A percentile compares a stretch with the other conserved stretches of the same genome.
phyloP scores from a whole-genome alignment of 2,329 filamentous ascomycete species.

The Fusarium piperis region DNA sequence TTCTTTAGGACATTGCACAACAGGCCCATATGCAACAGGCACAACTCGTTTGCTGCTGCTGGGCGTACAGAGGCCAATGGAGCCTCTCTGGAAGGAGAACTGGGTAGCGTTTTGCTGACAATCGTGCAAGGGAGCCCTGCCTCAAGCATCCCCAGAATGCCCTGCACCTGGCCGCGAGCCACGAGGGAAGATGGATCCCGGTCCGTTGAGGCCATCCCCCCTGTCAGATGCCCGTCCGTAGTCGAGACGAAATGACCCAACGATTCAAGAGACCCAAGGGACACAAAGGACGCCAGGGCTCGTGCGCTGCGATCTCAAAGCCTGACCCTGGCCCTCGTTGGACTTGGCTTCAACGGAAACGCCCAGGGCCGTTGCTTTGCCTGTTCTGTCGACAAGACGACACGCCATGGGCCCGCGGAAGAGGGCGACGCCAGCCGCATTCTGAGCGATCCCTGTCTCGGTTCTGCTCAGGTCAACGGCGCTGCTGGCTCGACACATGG shows the following conservation, averaged over 20 bases:
- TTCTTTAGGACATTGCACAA: not conserved
- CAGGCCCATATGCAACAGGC: not conserved
- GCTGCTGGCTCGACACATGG: constrained; percentile 32
- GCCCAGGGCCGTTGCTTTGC: constrained; percentile 29
- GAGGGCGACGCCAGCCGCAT: constrained; percentile 19
- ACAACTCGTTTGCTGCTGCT: not conserved
- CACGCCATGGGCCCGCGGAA: constrained; percentile 27
- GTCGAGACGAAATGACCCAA: constrained; percentile 20
- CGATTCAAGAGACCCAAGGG: constrained; percentile 1
- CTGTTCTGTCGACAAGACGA: constrained; percentile 23
- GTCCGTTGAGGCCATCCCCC: constrained; percentile 15
- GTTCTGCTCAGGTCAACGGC: constrained; percentile 15
- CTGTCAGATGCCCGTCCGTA: constrained; percentile 2
- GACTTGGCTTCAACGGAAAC: constrained; percentile 33
- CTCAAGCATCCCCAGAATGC: constrained; percentile 25
- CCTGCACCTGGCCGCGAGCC: constrained; percentile 27
- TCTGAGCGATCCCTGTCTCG: constrained; percentile 30
- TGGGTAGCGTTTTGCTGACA: not conserved
- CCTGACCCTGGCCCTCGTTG: constrained; percentile 15
- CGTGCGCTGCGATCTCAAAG: constrained; percentile 31
- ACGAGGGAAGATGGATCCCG: constrained; percentile 31
- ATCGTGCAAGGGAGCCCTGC: constrained; percentile 24
- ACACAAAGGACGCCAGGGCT: constrained; percentile 21
- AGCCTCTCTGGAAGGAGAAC: not conserved
- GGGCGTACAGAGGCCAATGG: not conserved